A percentile compares a stretch with the other conserved stretches of the same genome.
These are phyloP conservation scores for Hippophae gyantsensis DNA, from an alignment of 306 rosid species.

Conservation along the genomic window DNA sequence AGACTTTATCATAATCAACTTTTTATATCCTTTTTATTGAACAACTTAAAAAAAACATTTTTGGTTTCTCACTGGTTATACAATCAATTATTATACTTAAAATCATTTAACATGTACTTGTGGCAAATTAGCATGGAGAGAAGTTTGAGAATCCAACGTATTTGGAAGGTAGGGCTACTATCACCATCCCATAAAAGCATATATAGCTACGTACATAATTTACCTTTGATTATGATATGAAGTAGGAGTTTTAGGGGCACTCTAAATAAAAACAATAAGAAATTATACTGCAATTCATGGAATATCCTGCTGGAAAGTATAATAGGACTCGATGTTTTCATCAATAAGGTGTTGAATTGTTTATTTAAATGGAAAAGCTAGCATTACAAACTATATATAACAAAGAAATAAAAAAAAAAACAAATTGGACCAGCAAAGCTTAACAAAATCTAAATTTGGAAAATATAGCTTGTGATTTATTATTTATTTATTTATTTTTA, in stretches of 20 bases:
- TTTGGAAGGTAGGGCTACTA: conserved; percentile 41
- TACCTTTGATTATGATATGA: conserved; percentile 41
- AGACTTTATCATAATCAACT: too few relatives aligned
- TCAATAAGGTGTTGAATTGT: conserved; percentile 40
- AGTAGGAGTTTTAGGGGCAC: conserved; percentile 53
- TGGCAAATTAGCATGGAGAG: conserved; percentile 36
- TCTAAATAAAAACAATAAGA: conserved; percentile 20
- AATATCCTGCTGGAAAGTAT: conserved; percentile 27
- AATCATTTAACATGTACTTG: conserved; percentile 4
- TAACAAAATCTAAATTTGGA: not conserved
- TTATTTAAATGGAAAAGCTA: too few relatives aligned
- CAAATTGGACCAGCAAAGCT: not conserved
- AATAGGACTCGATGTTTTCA: conserved; percentile 44
- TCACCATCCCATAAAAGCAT: conserved; percentile 29
- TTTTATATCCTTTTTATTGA: too few relatives aligned
- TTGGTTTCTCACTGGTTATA: not conserved
- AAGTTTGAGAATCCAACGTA: conserved; percentile 48
- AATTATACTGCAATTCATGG: conserved; percentile 48
- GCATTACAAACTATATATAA: not conserved
- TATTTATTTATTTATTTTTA: too few relatives aligned
- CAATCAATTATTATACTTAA: not conserved
- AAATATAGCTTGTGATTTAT: too few relatives aligned
- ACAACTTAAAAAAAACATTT: too few relatives aligned
- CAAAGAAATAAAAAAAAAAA: not conserved
- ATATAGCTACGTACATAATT: conserved; percentile 27